These are phyloP conservation scores for Cyberlindnera mycetangii DNA, from an alignment of 805 yeast genomes.

Conservation along the genomic window DNA sequence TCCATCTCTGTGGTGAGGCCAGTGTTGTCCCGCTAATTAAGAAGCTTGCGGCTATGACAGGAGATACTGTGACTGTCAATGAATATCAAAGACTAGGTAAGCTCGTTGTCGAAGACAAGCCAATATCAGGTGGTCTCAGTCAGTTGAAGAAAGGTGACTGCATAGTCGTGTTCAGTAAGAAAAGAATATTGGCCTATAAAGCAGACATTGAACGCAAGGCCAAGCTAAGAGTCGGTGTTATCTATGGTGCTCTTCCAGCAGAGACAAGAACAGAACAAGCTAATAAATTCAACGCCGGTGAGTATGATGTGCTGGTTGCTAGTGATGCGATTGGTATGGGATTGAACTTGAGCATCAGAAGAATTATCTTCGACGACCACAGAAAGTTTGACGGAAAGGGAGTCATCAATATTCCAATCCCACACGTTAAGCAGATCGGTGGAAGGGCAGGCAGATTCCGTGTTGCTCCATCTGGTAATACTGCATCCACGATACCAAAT, in stretches of 20 bases:
- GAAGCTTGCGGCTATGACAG: constrained; percentile 61
- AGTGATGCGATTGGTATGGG: constrained; percentile 99
- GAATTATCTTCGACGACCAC: constrained; percentile 71
- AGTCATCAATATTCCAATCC: constrained; percentile 46
- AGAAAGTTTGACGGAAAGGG: constrained; percentile 68
- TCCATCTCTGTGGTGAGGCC: constrained; percentile 93
- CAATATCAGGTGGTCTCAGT: constrained; percentile 33
- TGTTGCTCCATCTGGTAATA: constrained; percentile 30
- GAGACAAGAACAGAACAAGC: constrained; percentile 91
- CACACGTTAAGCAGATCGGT: constrained; percentile 86
- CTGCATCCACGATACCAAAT: background rate
- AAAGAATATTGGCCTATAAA: constrained; percentile 65
- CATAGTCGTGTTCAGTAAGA: constrained; percentile 80
- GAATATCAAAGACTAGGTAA: constrained; percentile 74
- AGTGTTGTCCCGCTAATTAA: constrained; percentile 70
- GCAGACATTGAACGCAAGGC: constrained; percentile 65
- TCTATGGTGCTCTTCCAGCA: constrained; percentile 95
- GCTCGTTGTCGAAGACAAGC: constrained; percentile 49
- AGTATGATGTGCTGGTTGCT: constrained; percentile 82
- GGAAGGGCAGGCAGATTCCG: constrained; percentile 92
- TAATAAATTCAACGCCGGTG: constrained; percentile 69
- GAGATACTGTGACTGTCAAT: constrained; percentile 74
- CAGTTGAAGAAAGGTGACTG: constrained; percentile 75
- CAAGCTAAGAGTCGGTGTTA: constrained; percentile 71
- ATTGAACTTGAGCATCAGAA: constrained; percentile 74